Conservation (phyloP, 768 basidiomycete genomes). For the Auricularia cornea region DNA sequence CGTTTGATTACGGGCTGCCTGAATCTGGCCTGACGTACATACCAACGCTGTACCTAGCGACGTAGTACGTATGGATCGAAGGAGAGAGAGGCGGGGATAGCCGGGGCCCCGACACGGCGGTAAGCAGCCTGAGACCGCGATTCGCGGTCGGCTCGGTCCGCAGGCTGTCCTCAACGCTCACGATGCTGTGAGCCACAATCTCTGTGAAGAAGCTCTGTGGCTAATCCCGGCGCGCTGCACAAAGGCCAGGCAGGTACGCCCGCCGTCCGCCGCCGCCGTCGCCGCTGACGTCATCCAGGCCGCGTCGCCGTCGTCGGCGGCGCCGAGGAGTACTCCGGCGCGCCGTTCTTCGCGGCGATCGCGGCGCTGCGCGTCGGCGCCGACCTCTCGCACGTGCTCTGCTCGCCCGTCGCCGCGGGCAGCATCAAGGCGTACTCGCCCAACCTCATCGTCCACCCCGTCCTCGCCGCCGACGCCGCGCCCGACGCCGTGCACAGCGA, state of each 20-base stretch:
- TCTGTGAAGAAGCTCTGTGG: too few species aligned
- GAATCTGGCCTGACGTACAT: too few species aligned
- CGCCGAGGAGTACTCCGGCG: constrained; percentile 88
- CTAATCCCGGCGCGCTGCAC: constrained; percentile 74
- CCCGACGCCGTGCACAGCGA: constrained; percentile 40
- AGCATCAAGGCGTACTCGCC: constrained; percentile 97
- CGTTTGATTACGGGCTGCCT: too few species aligned
- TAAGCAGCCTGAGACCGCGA: too few species aligned
- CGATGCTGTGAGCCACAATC: too few species aligned
- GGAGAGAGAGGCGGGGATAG: too few species aligned
- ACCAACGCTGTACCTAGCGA: too few species aligned
- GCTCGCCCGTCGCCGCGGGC: constrained; percentile 82
- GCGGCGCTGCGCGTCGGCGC: constrained; percentile 84
- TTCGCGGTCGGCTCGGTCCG: too few species aligned
- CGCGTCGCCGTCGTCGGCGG: constrained; percentile 94
- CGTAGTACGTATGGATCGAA: too few species aligned
- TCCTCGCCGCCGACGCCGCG: constrained; percentile 44
- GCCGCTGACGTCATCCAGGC: constrained; percentile 33
- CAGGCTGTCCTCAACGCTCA: too few species aligned
- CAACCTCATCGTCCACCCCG: constrained; percentile 94
- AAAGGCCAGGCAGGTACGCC: constrained; percentile 85
- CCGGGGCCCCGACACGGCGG: too few species aligned
- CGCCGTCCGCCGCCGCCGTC: neutral
- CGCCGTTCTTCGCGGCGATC: constrained; percentile 92
- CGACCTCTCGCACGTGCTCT: constrained; percentile 95